These are phyloP conservation scores for Cryptococcus sp. DNA, from an alignment of 1,284 basidiomycete genomes.

Conservation along the genomic window DNA sequence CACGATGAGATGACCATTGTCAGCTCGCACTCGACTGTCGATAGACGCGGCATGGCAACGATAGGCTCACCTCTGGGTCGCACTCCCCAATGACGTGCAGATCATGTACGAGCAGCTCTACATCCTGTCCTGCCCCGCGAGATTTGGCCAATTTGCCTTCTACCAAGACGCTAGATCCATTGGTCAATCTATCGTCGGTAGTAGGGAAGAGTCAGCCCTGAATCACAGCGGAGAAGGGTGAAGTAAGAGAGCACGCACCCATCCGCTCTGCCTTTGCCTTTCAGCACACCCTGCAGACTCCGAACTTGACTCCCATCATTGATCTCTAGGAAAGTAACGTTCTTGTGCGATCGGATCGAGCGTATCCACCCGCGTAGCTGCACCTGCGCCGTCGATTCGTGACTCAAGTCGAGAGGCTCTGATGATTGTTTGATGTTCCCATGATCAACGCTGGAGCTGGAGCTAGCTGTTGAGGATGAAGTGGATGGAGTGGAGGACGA, in stretches of 20 bases:
- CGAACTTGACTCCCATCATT: slow-evolving; percentile 73
- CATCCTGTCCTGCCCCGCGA: slow-evolving; percentile 68
- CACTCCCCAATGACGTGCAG: slow-evolving; percentile 71
- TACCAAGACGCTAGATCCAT: slow-evolving; percentile 71
- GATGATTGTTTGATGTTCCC: neutral
- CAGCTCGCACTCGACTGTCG: neutral
- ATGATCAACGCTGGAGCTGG: neutral
- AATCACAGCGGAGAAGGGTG: no score
- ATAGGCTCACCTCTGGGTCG: slow-evolving; percentile 65
- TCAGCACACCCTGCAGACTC: slow-evolving; percentile 76
- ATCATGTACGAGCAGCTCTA: slow-evolving; percentile 71
- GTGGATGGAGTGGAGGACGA: slow-evolving; percentile 11
- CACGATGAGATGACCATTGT: neutral
- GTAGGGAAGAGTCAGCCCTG: no score
- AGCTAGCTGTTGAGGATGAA: slow-evolving; percentile 1
- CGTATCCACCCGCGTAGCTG: slow-evolving; percentile 73
- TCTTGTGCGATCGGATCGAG: slow-evolving; percentile 80
- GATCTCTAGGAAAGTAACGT: slow-evolving; percentile 77
- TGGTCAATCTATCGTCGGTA: slow-evolving; percentile 57
- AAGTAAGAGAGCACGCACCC: slow-evolving; percentile 27
- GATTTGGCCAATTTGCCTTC: slow-evolving; percentile 67
- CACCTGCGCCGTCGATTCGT: neutral
- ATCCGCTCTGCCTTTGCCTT: slow-evolving; percentile 51
- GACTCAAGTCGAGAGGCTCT: neutral
- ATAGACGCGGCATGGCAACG: neutral